These are phyloP conservation scores for Orbilia brochopaga DNA, from an alignment of 2,329 filamentous ascomycete genomes.

Conservation along the genomic window DNA sequence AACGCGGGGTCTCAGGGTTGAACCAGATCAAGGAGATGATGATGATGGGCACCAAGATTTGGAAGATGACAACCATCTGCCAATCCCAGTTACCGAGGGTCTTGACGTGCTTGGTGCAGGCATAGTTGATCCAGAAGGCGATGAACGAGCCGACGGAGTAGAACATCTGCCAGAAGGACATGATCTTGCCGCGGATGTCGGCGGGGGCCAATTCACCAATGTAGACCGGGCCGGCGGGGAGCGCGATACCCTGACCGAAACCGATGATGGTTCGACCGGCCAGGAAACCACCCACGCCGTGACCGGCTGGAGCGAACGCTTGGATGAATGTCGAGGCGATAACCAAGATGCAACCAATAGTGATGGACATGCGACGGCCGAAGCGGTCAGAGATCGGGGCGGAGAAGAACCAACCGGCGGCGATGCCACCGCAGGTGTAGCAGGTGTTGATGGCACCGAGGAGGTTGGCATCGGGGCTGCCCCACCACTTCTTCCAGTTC, in stretches of 20 bases:
- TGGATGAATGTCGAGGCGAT: slow-evolving; percentile 74
- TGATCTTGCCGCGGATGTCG: slow-evolving; percentile 70
- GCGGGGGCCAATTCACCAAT: slow-evolving; percentile 72
- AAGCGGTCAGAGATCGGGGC: slow-evolving; percentile 64
- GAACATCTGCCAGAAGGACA: slow-evolving; percentile 74
- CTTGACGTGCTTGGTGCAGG: slow-evolving; percentile 64
- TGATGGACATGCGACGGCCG: slow-evolving; percentile 61
- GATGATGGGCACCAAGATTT: slow-evolving; percentile 70
- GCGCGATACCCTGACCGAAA: slow-evolving; percentile 71
- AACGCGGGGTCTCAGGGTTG: slow-evolving; percentile 72
- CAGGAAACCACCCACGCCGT: slow-evolving; percentile 69
- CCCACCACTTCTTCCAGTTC: slow-evolving; percentile 67
- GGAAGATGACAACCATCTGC: slow-evolving; percentile 75
- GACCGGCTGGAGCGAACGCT: slow-evolving; percentile 67
- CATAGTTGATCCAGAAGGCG: slow-evolving; percentile 71
- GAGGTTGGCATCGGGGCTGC: slow-evolving; percentile 56
- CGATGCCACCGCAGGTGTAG: slow-evolving; percentile 74
- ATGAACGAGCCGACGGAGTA: slow-evolving; percentile 71
- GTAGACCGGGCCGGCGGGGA: slow-evolving; percentile 72
- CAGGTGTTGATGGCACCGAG: slow-evolving; percentile 70
- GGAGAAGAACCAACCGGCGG: slow-evolving; percentile 72
- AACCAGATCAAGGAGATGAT: slow-evolving; percentile 69
- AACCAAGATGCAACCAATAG: slow-evolving; percentile 68
- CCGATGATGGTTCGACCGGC: slow-evolving; percentile 72
- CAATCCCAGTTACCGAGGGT: slow-evolving; percentile 74